Evolutionary conservation across 2,329 filamentous ascomycete genomes (phyloP), one percentile per base, ranked within the genome.

Genomic region (Botrytis squamosa): DNA sequence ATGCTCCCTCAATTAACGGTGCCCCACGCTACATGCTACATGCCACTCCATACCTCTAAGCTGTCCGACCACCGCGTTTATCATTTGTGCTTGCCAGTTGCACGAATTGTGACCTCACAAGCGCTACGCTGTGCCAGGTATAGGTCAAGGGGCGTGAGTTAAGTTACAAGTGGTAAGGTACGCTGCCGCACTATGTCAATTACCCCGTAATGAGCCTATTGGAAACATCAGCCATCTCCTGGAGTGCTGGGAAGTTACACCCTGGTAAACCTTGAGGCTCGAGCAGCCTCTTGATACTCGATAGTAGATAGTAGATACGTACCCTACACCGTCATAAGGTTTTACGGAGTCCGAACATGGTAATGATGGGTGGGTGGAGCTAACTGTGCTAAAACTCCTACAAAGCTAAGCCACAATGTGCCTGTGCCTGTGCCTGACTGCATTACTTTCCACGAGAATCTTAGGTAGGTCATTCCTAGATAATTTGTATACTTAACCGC

Each of bases 321-420:
- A 59, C 55, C 46, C 57, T 71, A 67, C 63, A 67, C 70, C 70
- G 62, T 67, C 70, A 71, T 57, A 52, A 71, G n/a, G 46, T 29
- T 49, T 66, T 49, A 36, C 29, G 20, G 29, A 57, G 18, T 33
- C 49, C 66, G 5, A 68, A 68, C 25, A 55, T 4, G 46, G 65
- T 42, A 42, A 68, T 57, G 36, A 40, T 67, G 29, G 65, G 16
- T 57, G 42, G 68, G 29, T 49, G 20, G 46, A 68, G 49, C 66
- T 42, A 42, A 33, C 20, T 33, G 40, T 57, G 66, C 25, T 57
- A 68, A 68, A 44, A 57, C 63, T 67, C 42, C 46, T 57, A 67
- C 60, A 66, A 64, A 59, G 62, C 70, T 68, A 57, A 72, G 62
- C 70, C 70, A 72, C 70, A 72, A 68, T 67, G 42, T 67, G 62